A percentile compares a stretch with the other conserved stretches of the same genome.
phyloP scores from a whole-genome alignment of 257 asterid species.

The Misopates orontium region DNA sequence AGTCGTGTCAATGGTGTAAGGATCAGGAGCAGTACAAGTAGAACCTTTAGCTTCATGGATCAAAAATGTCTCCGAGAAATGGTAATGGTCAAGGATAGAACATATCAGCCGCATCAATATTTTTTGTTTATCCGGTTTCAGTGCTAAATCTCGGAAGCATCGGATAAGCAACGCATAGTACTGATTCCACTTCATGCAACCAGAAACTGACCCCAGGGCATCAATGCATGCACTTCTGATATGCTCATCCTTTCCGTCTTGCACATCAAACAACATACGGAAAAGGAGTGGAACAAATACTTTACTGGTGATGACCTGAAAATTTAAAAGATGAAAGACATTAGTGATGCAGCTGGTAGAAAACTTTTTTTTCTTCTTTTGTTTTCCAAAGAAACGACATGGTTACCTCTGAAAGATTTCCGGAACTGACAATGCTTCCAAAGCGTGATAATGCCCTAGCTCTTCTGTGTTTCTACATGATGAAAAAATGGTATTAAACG shows the following conservation, averaged over 20 bases:
- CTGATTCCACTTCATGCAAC: conserved; percentile 74
- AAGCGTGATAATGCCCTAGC: conserved; percentile 86
- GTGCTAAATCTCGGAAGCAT: conserved; percentile 74
- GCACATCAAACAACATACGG: conserved; percentile 66
- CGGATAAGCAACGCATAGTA: conserved; percentile 59
- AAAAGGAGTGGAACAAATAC: conserved; percentile 81
- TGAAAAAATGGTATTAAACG: conserved; percentile 27
- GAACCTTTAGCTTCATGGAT: conserved; percentile 39
- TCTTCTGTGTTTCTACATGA: conserved; percentile 80
- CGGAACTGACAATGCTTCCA: conserved; percentile 46
- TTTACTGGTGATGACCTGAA: conserved; percentile 64
- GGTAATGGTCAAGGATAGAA: conserved; percentile 75
- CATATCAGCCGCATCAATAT: conserved; percentile 65
- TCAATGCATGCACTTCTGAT: conserved; percentile 75
- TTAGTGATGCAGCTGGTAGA: conserved; percentile 22
- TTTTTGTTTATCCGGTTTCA: conserved; percentile 75
- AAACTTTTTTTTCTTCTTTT: background rate
- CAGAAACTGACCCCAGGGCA: conserved; percentile 75
- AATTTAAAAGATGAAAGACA: conserved; percentile 12
- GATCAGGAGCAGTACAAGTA: conserved; percentile 42
- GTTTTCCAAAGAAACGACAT: conserved; percentile 9
- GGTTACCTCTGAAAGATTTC: conserved; percentile 65
- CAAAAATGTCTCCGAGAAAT: conserved; percentile 48
- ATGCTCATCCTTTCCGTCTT: conserved; percentile 87
- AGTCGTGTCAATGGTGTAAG: conserved; percentile 31